These are phyloP conservation scores for Fomitiporia mediterranea DNA, from an alignment of 1,284 basidiomycete species.

Conservation along the genomic window DNA sequence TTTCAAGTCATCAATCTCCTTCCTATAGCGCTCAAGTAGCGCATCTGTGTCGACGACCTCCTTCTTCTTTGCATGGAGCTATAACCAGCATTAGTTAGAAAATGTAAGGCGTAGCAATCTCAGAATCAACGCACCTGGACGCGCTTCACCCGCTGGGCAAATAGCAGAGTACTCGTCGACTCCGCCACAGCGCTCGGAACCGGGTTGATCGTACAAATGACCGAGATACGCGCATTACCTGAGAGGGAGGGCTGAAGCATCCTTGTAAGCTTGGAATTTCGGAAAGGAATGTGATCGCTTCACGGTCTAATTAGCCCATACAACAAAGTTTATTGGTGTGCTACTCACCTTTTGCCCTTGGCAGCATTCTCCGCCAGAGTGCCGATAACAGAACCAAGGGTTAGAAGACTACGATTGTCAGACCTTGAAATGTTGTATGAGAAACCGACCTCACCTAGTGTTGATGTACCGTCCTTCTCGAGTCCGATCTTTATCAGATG, in stretches of 20 bases:
- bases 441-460: slow-evolving; percentile 49
- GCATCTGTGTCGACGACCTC: slow-evolving; percentile 92
- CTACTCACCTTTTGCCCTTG: slow-evolving; percentile 62
- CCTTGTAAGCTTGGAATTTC: slow-evolving; percentile 92
- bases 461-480: slow-evolving; percentile 94
- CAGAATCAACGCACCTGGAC: slow-evolving; percentile 46
- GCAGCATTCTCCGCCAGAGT: slow-evolving; percentile 84
- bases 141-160: slow-evolving; percentile 86
- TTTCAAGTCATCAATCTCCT: slow-evolving; percentile 86
- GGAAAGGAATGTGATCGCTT: slow-evolving; percentile 89
- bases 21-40: slow-evolving; percentile 85
- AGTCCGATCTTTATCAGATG: slow-evolving; percentile 88
- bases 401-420: slow-evolving; percentile 59
- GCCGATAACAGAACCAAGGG: slow-evolving; percentile 84
- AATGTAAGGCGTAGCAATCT: too few species aligned
- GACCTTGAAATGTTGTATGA: neutral
- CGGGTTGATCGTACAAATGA: slow-evolving; percentile 94
- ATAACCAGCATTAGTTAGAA: too few species aligned
- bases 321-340: slow-evolving; percentile 1
- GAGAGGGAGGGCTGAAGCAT: slow-evolving; percentile 93
- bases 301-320: neutral
- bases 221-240: slow-evolving; percentile 93
- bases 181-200: slow-evolving; percentile 71
- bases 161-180: slow-evolving; percentile 79
- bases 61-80: slow-evolving; percentile 87